Evolutionary conservation across 2,329 filamentous ascomycete genomes (phyloP).

Genomic region (Pezicula neosporulosa): DNA sequence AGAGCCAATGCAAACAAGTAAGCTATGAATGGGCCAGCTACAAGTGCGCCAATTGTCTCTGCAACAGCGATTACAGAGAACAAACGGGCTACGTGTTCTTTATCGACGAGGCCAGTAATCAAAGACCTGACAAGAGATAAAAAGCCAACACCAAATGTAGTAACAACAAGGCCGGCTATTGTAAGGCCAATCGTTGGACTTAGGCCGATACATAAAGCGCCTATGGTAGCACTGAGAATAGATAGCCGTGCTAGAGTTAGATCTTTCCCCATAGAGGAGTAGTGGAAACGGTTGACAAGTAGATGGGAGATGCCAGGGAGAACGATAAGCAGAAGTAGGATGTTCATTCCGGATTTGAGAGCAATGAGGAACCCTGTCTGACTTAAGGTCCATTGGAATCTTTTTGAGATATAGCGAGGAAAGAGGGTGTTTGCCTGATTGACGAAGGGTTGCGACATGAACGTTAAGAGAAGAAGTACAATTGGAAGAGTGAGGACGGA

Average conservation of each 20-base stretch:
- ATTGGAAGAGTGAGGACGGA: conserved; percentile 23
- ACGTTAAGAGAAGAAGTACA: conserved; percentile 25
- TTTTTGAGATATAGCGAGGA: conserved; percentile 24
- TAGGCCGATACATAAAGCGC: conserved; percentile 16
- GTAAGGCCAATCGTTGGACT: conserved; percentile 18
- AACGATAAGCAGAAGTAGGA: conserved; percentile 19
- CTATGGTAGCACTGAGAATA: conserved; percentile 13
- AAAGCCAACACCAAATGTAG: conserved; percentile 23
- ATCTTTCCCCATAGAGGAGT: conserved; percentile 19
- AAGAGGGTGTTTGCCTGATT: conserved; percentile 13
- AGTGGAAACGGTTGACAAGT: conserved; percentile 11
- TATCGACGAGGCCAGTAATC: conserved; percentile 21
- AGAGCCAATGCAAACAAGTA: conserved; percentile 20
- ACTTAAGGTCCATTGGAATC: conserved; percentile 21
- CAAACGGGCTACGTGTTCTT: conserved; percentile 21
- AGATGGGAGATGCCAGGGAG: conserved; percentile 19
- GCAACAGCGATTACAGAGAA: conserved; percentile 23
- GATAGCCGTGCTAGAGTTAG: conserved; percentile 20
- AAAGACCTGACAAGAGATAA: conserved; percentile 14
- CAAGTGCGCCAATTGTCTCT: conserved; percentile 19
- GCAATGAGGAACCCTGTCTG: conserved; percentile 22
- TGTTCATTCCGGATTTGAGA: conserved; percentile 20
- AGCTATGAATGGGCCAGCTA: conserved; percentile 19
- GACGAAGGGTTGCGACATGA: conserved; percentile 14
- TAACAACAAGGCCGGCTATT: conserved; percentile 18